Base-by-base conservation (phyloP, 2,329 filamentous ascomycete species). In the Thielaviopsis punctulata region DNA sequence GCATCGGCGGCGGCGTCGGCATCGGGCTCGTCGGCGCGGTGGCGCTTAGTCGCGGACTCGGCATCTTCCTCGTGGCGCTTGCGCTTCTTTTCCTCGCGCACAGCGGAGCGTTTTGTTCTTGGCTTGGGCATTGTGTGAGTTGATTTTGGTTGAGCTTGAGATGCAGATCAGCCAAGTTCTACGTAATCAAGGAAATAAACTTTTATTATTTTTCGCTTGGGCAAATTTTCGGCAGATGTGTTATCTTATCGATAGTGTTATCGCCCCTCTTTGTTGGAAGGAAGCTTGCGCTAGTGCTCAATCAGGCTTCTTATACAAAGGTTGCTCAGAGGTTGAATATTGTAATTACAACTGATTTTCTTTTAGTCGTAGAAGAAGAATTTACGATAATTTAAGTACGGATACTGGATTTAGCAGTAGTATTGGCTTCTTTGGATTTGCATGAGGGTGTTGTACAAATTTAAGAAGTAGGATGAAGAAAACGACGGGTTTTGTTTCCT, bases 71-170 rank as follows among this genome's bases (percentile, higher is more conserved):
- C 65, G 19, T 59, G 59, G 52, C 61, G 60, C 58, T 69, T 70
- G 56, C 66, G 62, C 60, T 70, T 69, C 48, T 64, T 64, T 59
- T 69, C 66, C 25, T 69, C 64, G 58, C 66, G 67, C 19, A 60
- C 57, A 23, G 57, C 60, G 49, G 65, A 64, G 56, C 68, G 62
- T 59, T 69, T 70, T 18, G 68, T 69, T 56, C 68, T 64, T 47
- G 67, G 68, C 58, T 70, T 70, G 12, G 66, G 67, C 69, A 69
- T 71, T 50, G 54, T 63, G 55, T 53, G 27, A 43, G 52, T 21
- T 36, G 41, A 8, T 39, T 36, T 9, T 9, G n/a, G 45, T 19
- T 7, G 23, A 45, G 19, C 5, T 10, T 19, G 13, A 13, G 22
- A n/a, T 21, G 18, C 25, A 21, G 25, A 18, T 2, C 8, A 36